A percentile compares a stretch with the other conserved stretches of the same genome.
phyloP scores from a whole-genome alignment of 108 stramenopile species.

The Seminavis robusta region DNA sequence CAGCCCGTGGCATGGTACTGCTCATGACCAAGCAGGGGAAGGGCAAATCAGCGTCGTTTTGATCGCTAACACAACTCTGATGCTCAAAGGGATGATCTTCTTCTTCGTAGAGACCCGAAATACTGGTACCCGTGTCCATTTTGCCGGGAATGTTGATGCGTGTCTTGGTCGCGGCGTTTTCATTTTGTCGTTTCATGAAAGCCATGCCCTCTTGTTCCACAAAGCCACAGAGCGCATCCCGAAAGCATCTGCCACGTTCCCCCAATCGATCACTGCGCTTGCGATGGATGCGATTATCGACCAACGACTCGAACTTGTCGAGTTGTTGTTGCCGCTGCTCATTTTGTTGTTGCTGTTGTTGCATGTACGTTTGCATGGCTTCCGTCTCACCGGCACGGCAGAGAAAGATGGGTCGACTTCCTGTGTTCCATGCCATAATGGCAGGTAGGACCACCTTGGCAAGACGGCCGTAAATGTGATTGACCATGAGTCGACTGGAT shows the following conservation, averaged over 20 bases:
- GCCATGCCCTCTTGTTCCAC: no score
- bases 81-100: not conserved
- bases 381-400: slow-evolving; percentile 85
- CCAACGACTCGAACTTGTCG: no score
- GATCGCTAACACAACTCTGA: slow-evolving; percentile 3
- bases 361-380: no score
- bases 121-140: slow-evolving; percentile 53
- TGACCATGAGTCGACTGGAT: slow-evolving; percentile 75
- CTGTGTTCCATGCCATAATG: slow-evolving; percentile 90
- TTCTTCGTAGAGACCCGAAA: slow-evolving; percentile 48
- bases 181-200: slow-evolving; percentile 61
- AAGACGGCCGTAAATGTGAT: slow-evolving; percentile 79
- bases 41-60: slow-evolving; percentile 34
- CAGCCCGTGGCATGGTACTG: slow-evolving; percentile 85
- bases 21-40: slow-evolving; percentile 67
- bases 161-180: slow-evolving; percentile 53
- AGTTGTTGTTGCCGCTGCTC: no score
- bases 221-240: slow-evolving; percentile 63
- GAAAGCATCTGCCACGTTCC: slow-evolving; percentile 55
- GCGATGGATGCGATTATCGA: no score
- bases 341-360: no score
- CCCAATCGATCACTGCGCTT: slow-evolving; percentile 65
- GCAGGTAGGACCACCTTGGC: slow-evolving; percentile 85
- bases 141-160: slow-evolving; percentile 34
- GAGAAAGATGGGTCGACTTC: slow-evolving; percentile 76